phyloP scores from a whole-genome alignment of 768 basidiomycete genomes.

The Tulasnella sp. region DNA sequence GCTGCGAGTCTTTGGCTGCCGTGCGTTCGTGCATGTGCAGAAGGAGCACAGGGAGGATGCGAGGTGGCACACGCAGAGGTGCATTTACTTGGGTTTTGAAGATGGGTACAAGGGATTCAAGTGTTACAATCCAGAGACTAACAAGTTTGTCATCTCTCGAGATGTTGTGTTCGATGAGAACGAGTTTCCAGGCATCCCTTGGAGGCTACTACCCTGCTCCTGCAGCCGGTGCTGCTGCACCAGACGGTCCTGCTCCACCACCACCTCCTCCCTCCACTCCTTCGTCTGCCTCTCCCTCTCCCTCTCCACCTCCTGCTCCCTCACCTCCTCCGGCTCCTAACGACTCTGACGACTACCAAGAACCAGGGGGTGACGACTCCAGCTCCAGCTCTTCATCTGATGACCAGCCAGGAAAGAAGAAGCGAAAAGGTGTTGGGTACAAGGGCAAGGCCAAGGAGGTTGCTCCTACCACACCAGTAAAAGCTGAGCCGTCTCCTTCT shows the following conservation, averaged over 20 bases:
- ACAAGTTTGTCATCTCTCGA: too few relatives aligned
- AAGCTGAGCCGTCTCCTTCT: too few relatives aligned
- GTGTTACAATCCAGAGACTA: not conserved
- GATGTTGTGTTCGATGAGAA: not conserved
- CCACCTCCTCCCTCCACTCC: too few relatives aligned
- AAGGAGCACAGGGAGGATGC: not conserved
- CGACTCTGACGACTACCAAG: not conserved
- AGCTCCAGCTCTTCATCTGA: too few relatives aligned
- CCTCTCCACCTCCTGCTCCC: too few relatives aligned
- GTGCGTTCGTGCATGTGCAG: not conserved
- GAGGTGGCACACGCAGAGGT: not conserved
- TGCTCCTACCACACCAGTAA: too few relatives aligned
- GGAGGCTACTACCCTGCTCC: too few relatives aligned
- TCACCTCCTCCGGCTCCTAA: constrained; percentile 15
- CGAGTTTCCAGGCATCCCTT: not conserved
- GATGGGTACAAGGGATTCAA: not conserved
- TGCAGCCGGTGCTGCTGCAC: too few relatives aligned
- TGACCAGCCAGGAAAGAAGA: constrained; percentile 18
- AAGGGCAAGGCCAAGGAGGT: too few relatives aligned
- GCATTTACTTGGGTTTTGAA: not conserved
- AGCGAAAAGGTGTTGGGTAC: too few relatives aligned
- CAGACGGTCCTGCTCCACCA: too few relatives aligned
- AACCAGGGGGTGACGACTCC: constrained; percentile 16
- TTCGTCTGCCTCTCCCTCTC: too few relatives aligned
- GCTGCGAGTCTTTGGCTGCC: not conserved